Base-by-base conservation (phyloP, 768 basidiomycete genomes). In the Leucocoprinus birnbaumii region DNA sequence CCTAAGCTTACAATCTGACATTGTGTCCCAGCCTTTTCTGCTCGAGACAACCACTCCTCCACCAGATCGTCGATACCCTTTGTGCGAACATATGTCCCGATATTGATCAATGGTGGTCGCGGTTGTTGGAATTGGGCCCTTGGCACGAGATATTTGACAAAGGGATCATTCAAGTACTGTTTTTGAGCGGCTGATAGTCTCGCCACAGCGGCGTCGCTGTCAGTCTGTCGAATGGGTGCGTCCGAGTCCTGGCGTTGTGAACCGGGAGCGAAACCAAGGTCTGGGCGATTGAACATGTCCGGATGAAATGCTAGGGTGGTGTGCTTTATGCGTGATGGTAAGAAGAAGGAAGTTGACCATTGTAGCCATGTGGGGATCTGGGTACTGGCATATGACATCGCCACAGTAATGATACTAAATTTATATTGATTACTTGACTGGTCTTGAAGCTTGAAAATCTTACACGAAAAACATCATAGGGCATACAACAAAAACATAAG, bases 1-100 rank as follows among this genome's bases (percentile, higher is more conserved):
- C 97, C 97, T 26, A 98, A 69, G 68, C 91, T 96, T n/a, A 98
- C 81, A 51, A 98, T 86, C 75, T 98, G 97, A 60, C 83, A 86
- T 55, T 66, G 66, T 57, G 69, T 76, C n/a, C 70, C 76, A 8
- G 73, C 73, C 19, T 62, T 64, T 40, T 68, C 65, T 1, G 79
- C 75, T 16, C 77, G 61, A 16, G 73, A 67, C 19, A 93, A 61
- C 80, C 89, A 94, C 44, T 75, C 69, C 25, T 83, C 70, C 0
- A 95, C 83, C 11, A 96, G 80, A 37, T 71, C 69, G 62, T 97
- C 97, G 35, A 98, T 83, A 5, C 84, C 91, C 52, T 80, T 75
- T 0, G 90, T 85, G 55, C 96, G 83, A 55, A 96, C 83, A 62
- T 89, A 91, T 1, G 97, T 99, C 16, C 97, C 97, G 41, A 96